Evolutionary conservation across 2,329 filamentous ascomycete species (phyloP).

Genomic region (Cladosporium sp.): DNA sequence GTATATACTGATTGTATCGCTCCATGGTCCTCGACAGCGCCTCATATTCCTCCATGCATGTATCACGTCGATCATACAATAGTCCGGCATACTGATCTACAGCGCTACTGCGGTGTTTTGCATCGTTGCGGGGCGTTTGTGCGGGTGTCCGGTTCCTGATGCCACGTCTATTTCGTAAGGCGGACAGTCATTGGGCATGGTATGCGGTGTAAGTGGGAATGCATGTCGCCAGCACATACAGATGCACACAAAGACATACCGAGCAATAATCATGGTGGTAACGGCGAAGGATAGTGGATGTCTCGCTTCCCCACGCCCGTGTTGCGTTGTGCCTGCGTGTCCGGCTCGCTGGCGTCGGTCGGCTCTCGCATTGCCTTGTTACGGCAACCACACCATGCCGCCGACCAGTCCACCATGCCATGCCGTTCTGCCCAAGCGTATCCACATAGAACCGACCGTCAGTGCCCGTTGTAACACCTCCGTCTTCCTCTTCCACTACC

Average conservation of each 20-base stretch:
- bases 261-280: neutral
- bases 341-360: neutral
- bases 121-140: neutral
- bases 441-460: neutral
- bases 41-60: neutral
- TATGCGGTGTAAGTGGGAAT: neutral
- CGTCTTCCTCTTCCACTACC: no score
- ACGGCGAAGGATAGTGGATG: neutral
- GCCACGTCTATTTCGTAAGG: neutral
- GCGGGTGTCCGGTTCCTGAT: neutral
- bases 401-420: neutral
- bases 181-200: neutral
- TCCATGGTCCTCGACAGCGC: neutral
- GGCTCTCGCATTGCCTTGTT: constrained; percentile 4
- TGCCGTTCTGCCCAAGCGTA: neutral
- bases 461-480: neutral
- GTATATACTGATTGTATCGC: neutral
- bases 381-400: constrained; percentile 4
- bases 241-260: neutral
- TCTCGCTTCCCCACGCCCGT: neutral
- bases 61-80: neutral
- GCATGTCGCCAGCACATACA: neutral
- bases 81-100: neutral
- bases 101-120: constrained; percentile 8
- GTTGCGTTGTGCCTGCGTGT: constrained; percentile 1